Base-by-base conservation (phyloP, 2,329 filamentous ascomycete species). In the Metarhizium brunneum region DNA sequence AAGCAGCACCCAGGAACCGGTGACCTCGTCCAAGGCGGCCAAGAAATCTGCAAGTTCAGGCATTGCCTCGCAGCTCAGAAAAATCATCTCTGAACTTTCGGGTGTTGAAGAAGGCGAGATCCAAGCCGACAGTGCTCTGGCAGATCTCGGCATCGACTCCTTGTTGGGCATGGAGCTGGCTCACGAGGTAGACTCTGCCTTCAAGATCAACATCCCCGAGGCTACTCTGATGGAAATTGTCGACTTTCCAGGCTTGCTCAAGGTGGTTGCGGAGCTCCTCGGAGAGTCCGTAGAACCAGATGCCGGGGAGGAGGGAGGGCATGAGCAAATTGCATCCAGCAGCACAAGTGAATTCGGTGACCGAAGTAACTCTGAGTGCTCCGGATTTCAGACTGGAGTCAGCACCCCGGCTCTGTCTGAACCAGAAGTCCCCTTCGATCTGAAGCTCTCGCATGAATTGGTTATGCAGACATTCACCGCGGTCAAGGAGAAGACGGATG, bases 161-260 rank as follows among this genome's bases (percentile, higher is more conserved):
- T 65, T 80, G 0, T 73, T 77, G 69, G 73, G 68, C 0, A 78
- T 77, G 72, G 76, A 80, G 59, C 58, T 79, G 51, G 68, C 64
- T 0, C 66, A 66, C 2, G 76, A 79, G 53, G 58, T 77, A 3
- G 70, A 76, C 49, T 53, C 55, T 1, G 59, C 59, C 0, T 76
- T 79, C 56, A 65, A 68, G 4, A 65, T 64, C 52, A 66, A 53
- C 47, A 32, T 58, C 2, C 50, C 51, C 5, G 38, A 56, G 13
- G 42, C n/a, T 16, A 52, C 54, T 18, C 47, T 58, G 29, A 42
- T 53, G 30, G 43, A 47, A 14, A 18, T 58, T 16, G 36, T 35
- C 16, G 57, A 58, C 38, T 48, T 56, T 10, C 52, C 54, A 2
- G 42, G 52, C 35, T n/a, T 58, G 8, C 20, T 58, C 7, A 50